Base-by-base conservation (phyloP, 495 filamentous ascomycete species). In the Neurospora pannonica region DNA sequence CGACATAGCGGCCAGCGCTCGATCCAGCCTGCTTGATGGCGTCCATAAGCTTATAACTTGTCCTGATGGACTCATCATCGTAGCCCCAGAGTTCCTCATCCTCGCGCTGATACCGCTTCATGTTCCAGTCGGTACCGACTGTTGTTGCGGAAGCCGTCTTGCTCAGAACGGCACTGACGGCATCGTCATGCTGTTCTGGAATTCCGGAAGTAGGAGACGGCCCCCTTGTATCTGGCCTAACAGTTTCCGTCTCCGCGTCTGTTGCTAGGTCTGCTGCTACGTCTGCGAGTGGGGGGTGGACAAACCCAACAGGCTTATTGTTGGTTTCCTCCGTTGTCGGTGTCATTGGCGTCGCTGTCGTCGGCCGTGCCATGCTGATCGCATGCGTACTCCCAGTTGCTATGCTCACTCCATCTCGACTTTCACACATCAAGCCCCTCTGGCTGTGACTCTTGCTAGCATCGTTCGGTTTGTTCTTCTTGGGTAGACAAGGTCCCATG, bases 21-120 rank as follows among this genome's bases (percentile, higher is more conserved):
- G 82, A 79, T n/a, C 85, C 83, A 40, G 87, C 87, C 70, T 86
- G 83, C 75, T 84, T 84, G 81, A 88, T 84, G 71, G 82, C 84
- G 79, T 86, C 85, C 81, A 85, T 84, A 62, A 86, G 67, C 70
- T 83, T 85, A 69, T 86, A 83, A 54, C 82, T 81, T 9, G 83
- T 82, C 74, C 78, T 78, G 2, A 79, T 78, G 28, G 79, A 67
- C 31, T 87, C 84, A 19, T 67, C 54, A 34, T 67, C 54, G 37
- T 80, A 74, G 24, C 93, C 92, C 93, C 93, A 96, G 19, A 95
- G 86, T 54, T 90, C 89, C 80, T 97, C 94, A 76, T 97, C 94
- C 77, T 94, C 92, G 40, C 94, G 87, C 79, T 97, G 93, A 79
- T 94, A 92, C 46, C 91, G 88, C 82, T 88, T 89, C 39, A 85